phyloP scores from a whole-genome alignment of 2,329 filamentous ascomycete species.

The Monilinia fructigena region DNA sequence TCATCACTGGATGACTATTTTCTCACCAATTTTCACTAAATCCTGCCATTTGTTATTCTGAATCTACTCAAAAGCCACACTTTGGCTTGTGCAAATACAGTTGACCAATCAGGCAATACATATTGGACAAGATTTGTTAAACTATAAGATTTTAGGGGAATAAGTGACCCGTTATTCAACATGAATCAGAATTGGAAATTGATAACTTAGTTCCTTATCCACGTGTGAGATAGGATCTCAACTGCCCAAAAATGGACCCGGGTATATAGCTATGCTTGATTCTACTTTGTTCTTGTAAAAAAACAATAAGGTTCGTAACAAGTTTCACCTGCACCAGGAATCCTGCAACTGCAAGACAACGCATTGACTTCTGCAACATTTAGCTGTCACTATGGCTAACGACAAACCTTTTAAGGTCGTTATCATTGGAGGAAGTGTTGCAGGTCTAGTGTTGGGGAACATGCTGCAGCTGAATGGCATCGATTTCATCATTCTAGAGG shows the following conservation, averaged over 20 bases:
- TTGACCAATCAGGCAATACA: too few relatives aligned
- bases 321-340: not conserved
- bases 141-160: too few relatives aligned
- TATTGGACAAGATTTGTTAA: too few relatives aligned
- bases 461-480: conserved; percentile 48
- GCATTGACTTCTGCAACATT: not conserved
- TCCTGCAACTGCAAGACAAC: too few relatives aligned
- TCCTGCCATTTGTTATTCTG: too few relatives aligned
- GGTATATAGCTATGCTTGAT: not conserved
- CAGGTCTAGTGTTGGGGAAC: conserved; percentile 48
- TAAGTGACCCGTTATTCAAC: not conserved
- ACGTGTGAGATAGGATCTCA: not conserved
- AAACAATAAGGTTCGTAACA: not conserved
- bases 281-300: not conserved
- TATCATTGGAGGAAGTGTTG: conserved; percentile 51
- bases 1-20: too few relatives aligned
- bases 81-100: too few relatives aligned
- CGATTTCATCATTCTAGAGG: conserved; percentile 52
- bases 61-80: too few relatives aligned
- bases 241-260: not conserved
- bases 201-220: not conserved
- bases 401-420: conserved; percentile 40
- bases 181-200: not conserved
- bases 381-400: conserved; percentile 6
- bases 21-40: too few relatives aligned